Base-by-base conservation (phyloP, 768 basidiomycete species). In the Suillus americanus region DNA sequence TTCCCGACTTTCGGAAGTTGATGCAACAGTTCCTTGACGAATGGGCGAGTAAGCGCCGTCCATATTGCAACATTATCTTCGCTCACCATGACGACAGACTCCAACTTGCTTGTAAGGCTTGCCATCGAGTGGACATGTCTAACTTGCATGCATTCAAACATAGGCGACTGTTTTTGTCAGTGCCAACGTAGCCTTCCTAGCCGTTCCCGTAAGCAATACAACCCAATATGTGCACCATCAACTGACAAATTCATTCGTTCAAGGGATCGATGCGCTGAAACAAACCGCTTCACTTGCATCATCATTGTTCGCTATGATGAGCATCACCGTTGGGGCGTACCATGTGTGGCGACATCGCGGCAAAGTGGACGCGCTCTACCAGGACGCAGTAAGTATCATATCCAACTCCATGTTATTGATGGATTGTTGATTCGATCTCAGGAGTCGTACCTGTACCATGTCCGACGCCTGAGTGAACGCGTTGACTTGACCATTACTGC, bases 11-110 rank as follows among this genome's bases (percentile, higher is more conserved):
- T 33, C 33, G 33, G 33, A 33, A 0, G 33, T 33, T 33, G 53
- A 64, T 74, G 60, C 61, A 62, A 30, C 68, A 65, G 8, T 64
- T 74, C 48, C 46, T 74, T 62, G 61, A 56, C 0, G 73, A 74
- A 60, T 74, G 73, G 71, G 68, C 68, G 9, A 73, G 73, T 74
- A 40, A 60, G 71, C 62, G 30, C 2, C 43, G 28, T 54, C 20
- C 25, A 60, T 23, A 8, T 3, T 30, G 28, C 43, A n/a, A 25
- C 18, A 57, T 28, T 57, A 6, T 20, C 50, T 23, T 23, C 13
- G 12, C 56, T 28, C 61, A 35, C 35, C 61, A 61, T 23, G 62
- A 37, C 13, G 35, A 33, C 30, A 70, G 69, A 70, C 53, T 68
- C 69, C 9, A 70, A 70, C 54, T 61, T 70, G 16, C 43, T 70